phyloP scores from a whole-genome alignment of 225 moss, liverwort and hornwort genomes.

The Pseudoscleropodium purum region DNA sequence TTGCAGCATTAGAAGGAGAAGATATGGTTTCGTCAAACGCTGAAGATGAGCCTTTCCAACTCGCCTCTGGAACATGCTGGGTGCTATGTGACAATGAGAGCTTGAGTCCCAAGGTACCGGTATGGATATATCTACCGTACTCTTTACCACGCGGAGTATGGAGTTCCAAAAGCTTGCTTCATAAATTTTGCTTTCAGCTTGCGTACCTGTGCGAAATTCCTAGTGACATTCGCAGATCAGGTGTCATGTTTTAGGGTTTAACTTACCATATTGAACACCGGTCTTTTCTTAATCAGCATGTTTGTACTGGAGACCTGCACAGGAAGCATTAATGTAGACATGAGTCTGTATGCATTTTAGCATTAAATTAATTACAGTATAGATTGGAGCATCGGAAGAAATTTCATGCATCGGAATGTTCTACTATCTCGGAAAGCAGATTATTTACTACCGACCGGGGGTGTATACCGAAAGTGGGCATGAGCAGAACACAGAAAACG shows the following conservation, averaged over 20 bases:
- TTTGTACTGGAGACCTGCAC: not conserved
- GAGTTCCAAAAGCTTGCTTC: not conserved
- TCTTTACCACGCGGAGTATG: not conserved
- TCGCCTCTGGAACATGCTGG: constrained; percentile 72
- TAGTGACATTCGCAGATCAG: not conserved
- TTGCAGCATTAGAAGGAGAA: constrained; percentile 86
- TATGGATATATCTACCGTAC: constrained; percentile 29
- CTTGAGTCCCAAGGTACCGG: constrained; percentile 63
- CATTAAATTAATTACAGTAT: not conserved
- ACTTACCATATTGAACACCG: not conserved
- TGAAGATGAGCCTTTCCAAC: constrained; percentile 60
- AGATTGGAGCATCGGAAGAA: not conserved
- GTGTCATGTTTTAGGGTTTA: not conserved
- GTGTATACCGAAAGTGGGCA: not conserved
- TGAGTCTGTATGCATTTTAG: not conserved
- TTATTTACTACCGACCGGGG: not conserved
- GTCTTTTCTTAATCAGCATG: not conserved
- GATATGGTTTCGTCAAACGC: constrained; percentile 70
- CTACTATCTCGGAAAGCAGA: not conserved
- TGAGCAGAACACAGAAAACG: not conserved
- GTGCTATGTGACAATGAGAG: constrained; percentile 89
- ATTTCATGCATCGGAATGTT: not conserved
- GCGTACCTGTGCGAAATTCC: not conserved
- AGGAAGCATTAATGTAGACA: not conserved
- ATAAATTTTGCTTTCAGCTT: not conserved